Conservation (phyloP, 768 basidiomycete genomes). For the Hericium rajendrae region DNA sequence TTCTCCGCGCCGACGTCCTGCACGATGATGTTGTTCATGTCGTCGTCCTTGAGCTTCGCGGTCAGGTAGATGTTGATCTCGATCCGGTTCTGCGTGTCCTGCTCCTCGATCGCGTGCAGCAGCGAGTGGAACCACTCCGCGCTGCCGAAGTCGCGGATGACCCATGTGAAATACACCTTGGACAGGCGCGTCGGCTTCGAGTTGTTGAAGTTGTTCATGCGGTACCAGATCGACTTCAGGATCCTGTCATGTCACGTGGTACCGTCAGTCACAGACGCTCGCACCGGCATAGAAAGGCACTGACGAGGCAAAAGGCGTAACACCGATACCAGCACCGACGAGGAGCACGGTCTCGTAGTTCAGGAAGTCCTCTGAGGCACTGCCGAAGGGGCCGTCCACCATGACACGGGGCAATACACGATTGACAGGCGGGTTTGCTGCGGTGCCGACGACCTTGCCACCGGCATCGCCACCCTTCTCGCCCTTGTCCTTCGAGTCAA, state of each 20-base stretch:
- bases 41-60: conserved; percentile 83
- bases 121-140: conserved; percentile 95
- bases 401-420: conserved; percentile 81
- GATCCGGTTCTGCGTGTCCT: conserved; percentile 76
- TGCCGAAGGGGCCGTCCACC: conserved; percentile 95
- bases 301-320: conserved; percentile 92
- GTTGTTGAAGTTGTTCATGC: conserved; percentile 79
- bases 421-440: conserved; percentile 50
- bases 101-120: conserved; percentile 86
- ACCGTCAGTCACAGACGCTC: not conserved
- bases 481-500: conserved; percentile 44
- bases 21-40: conserved; percentile 88
- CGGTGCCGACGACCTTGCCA: conserved; percentile 53
- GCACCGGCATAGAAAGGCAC: conserved; percentile 23
- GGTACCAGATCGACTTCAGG: conserved; percentile 90
- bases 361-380: conserved; percentile 84
- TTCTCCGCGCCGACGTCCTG: conserved; percentile 90
- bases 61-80: conserved; percentile 95
- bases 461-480: conserved; percentile 35
- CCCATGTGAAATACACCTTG: conserved; percentile 93
- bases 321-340: conserved; percentile 92
- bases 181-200: conserved; percentile 73
- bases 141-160: conserved; percentile 84
- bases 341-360: conserved; percentile 85
- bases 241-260: conserved; percentile 37